A percentile compares a stretch with the other conserved stretches of the same genome.
These are phyloP conservation scores for Adansonia gregorii DNA, from an alignment of 441 rosid genomes.

Conservation along the genomic window DNA sequence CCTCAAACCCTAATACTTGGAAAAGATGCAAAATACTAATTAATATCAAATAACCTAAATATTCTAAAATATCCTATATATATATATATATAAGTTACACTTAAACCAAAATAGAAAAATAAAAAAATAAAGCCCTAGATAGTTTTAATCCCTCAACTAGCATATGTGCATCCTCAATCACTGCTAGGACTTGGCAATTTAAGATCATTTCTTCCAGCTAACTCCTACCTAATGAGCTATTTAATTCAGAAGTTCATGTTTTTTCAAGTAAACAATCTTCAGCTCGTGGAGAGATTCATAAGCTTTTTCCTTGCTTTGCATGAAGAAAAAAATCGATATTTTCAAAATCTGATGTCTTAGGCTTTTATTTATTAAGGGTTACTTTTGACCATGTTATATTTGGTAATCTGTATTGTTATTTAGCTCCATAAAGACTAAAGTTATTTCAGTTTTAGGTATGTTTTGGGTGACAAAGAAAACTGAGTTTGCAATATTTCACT, in stretches of 20 bases:
- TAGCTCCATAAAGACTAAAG: neutral
- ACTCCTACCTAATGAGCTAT: neutral
- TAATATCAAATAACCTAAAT: no score
- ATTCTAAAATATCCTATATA: no score
- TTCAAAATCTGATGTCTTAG: neutral
- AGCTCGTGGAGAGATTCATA: neutral
- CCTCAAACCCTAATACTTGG: no score
- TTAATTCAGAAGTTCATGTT: neutral
- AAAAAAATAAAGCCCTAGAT: no score
- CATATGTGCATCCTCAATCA: neutral
- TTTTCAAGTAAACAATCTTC: constrained; percentile 2
- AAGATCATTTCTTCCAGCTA: neutral
- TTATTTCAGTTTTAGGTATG: neutral
- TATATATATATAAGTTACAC: neutral
- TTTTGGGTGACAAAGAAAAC: neutral
- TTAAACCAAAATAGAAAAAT: neutral
- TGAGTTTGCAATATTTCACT: neutral
- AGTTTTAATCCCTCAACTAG: no score
- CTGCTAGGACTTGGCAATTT: neutral
- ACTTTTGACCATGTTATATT: neutral
- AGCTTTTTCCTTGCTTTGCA: constrained; percentile 6
- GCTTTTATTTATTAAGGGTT: neutral
- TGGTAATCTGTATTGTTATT: neutral
- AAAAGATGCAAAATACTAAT: no score
- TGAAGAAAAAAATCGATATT: neutral